phyloP scores from a whole-genome alignment of 176 grass and related monocot species.

The Phoenix roebelenii region DNA sequence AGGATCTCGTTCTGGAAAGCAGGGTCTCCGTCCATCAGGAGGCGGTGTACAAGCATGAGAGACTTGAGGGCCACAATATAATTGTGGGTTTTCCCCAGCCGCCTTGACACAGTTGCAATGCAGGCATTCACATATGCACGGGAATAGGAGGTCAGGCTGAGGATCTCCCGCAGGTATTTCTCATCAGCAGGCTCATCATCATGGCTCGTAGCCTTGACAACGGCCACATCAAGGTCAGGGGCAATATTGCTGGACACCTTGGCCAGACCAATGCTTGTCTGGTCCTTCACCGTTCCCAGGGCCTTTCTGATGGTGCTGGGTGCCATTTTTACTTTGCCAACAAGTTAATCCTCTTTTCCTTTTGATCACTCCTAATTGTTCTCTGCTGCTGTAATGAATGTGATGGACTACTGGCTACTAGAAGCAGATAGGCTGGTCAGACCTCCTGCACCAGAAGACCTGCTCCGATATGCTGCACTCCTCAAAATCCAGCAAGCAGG shows the following conservation, averaged over 20 bases:
- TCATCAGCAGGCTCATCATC: slow-evolving; percentile 49
- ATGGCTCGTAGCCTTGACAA: slow-evolving; percentile 70
- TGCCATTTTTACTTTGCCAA: not conserved
- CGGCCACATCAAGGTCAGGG: slow-evolving; percentile 64
- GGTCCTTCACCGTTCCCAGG: slow-evolving; percentile 76
- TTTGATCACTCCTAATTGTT: no score
- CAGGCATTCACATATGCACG: slow-evolving; percentile 22
- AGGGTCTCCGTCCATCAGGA: slow-evolving; percentile 35
- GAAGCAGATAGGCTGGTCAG: no score
- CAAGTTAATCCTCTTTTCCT: no score
- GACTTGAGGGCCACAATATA: slow-evolving; percentile 77
- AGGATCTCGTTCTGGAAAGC: slow-evolving; percentile 39
- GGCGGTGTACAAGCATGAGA: slow-evolving; percentile 56
- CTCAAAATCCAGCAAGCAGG: no score
- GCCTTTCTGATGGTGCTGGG: slow-evolving; percentile 47
- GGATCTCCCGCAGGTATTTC: slow-evolving; percentile 33
- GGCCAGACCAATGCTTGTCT: slow-evolving; percentile 64
- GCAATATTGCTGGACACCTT: slow-evolving; percentile 36
- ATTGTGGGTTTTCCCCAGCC: slow-evolving; percentile 54
- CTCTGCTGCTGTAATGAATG: no score
- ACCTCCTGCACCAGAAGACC: no score
- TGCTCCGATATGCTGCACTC: no score
- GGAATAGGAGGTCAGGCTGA: slow-evolving; percentile 34
- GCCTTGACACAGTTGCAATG: slow-evolving; percentile 37
- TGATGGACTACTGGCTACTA: no score